Evolutionary conservation across 495 filamentous ascomycete genomes (phyloP), one percentile per base, ranked within the genome.

Genomic region (Umbilicaria muhlenbergii): DNA sequence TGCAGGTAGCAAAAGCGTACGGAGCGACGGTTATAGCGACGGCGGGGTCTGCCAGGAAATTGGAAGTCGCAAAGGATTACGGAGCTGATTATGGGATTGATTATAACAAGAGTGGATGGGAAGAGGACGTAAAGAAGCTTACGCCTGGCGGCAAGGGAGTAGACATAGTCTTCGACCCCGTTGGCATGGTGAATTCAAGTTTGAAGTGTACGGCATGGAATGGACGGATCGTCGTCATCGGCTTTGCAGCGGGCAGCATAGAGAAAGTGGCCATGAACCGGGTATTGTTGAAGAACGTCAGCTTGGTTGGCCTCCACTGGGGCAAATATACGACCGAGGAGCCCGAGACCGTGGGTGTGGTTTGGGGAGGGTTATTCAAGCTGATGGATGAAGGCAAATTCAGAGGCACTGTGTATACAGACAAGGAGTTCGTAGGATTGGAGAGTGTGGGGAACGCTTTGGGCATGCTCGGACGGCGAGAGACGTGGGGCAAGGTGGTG

Each of bases 401-500:
- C 52, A 73, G 57, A 58, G 78, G 81, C 0, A 95, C 86, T 3
- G 77, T 80, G 36, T 95, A 85, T 53, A 78, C 71, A 24, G 88
- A 92, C 58, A 69, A 76, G 65, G 77, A 77, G 48, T 94, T 84
- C 60, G 73, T 81, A 21, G 87, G 89, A 0, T 59, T 96, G 44
- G 85, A 93, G 57, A 76, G 69, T 44, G 74, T 96, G 15, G 77
- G 80, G 0, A 71, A 72, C 43, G 89, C 89, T 0, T 60, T 96
- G 53, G 65, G 79, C 56, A 78, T 80, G 13, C 64, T 96, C 34
- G 88, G 83, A 0, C 71, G 72, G 13, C 66, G 89, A 37, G 85
- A 81, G 51, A 94, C 85, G 0, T 96, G 89, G 89, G 89, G 89
- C 0, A 96, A 96, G 71, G 89, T 95, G 2, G 85, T 96, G 1